Conservation (phyloP, 129 eudicot genomes). For the Pseudognaphalium luteoalbum region DNA sequence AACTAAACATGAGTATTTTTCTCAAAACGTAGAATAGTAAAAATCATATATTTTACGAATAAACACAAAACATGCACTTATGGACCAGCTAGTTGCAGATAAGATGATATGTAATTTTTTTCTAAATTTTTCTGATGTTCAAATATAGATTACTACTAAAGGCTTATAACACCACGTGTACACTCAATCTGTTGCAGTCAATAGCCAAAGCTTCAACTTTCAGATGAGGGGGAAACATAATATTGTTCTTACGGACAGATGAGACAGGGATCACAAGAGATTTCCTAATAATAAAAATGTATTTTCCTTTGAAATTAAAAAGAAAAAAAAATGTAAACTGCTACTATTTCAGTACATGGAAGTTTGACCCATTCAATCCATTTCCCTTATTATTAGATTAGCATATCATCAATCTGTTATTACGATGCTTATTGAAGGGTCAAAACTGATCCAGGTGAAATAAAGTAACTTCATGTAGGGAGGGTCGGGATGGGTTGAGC, state of each 20-base stretch:
- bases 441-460: neutral
- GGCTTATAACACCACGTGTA: neutral
- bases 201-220: neutral
- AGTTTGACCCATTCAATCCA: constrained; percentile 1
- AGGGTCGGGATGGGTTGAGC: neutral
- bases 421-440: neutral
- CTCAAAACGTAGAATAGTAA: neutral
- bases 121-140: neutral
- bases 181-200: constrained; percentile 6
- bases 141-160: neutral
- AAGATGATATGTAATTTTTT: constrained; percentile 13
- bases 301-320: neutral
- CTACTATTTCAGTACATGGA: neutral
- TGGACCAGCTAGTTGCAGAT: neutral
- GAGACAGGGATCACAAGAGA: constrained; percentile 6
- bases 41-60: neutral
- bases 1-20: neutral
- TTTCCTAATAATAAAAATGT: neutral
- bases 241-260: constrained; percentile 19
- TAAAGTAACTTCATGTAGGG: too few species aligned
- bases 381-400: neutral
- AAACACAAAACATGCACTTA: neutral
- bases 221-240: neutral
- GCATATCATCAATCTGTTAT: neutral
- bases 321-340: neutral